phyloP scores from a whole-genome alignment of 306 rosid genomes.

The Herpetospermum pedunculosum region DNA sequence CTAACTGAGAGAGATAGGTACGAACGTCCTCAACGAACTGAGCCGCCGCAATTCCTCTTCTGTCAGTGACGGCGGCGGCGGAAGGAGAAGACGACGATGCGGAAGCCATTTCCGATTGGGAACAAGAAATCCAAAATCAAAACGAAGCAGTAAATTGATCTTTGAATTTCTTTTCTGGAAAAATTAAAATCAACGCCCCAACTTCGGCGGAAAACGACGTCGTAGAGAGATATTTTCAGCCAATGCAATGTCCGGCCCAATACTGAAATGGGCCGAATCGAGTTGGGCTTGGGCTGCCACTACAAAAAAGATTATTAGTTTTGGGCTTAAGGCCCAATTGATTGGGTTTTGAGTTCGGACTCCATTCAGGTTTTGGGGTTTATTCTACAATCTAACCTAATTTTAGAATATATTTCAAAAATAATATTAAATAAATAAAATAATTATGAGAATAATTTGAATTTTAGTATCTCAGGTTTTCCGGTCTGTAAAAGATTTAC shows the following conservation, averaged over 20 bases:
- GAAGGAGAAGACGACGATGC: conserved; percentile 30
- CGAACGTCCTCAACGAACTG: conserved; percentile 89
- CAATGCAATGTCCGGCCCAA: not conserved
- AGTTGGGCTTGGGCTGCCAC: not conserved
- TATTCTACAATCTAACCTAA: not conserved
- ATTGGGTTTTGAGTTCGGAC: not conserved
- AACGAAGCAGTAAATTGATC: not conserved
- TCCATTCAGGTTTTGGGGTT: not conserved
- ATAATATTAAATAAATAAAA: no score
- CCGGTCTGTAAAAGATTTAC: no score
- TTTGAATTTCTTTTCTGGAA: not conserved
- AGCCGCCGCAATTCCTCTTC: conserved; percentile 94
- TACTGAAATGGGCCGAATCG: not conserved
- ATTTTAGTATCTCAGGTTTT: not conserved
- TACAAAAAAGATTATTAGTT: not conserved
- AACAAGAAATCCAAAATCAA: not conserved
- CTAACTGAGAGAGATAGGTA: conserved; percentile 54
- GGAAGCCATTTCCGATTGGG: conserved; percentile 32
- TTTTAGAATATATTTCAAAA: not conserved
- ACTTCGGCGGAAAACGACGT: not conserved
- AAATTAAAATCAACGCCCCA: conserved; percentile 1
- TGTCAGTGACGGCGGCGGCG: conserved; percentile 34
- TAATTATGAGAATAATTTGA: not conserved
- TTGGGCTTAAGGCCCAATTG: not conserved
- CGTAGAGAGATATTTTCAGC: not conserved